Evolutionary conservation across 2,329 filamentous ascomycete species (phyloP).

Genomic region (Xylariomycetidae sp.): DNA sequence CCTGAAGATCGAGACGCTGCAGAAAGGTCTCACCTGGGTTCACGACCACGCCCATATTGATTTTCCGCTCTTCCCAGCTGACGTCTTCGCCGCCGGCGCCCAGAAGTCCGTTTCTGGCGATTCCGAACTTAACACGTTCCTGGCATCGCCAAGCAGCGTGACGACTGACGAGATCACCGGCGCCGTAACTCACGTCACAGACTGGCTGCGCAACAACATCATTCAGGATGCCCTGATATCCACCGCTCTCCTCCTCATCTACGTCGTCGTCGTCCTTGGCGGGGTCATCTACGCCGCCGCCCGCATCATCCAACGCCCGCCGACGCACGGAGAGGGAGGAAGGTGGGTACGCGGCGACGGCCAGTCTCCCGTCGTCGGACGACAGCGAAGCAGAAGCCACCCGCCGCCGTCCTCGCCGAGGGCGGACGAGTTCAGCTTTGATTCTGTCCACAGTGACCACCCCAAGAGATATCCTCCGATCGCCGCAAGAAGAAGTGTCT

Average conservation of each 20-base stretch:
- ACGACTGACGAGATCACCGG: slow-evolving; percentile 78
- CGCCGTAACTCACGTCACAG: slow-evolving; percentile 66
- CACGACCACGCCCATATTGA: slow-evolving; percentile 78
- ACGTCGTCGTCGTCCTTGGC: slow-evolving; percentile 70
- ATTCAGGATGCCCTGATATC: slow-evolving; percentile 78
- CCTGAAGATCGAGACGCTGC: slow-evolving; percentile 77
- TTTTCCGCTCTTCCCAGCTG: slow-evolving; percentile 71
- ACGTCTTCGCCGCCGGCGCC: slow-evolving; percentile 81
- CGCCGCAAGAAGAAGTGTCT: too few species aligned
- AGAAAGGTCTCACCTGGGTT: slow-evolving; percentile 91
- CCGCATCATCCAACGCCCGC: too few species aligned
- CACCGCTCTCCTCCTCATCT: slow-evolving; percentile 67
- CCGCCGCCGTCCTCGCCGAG: too few species aligned
- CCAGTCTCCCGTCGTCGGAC: too few species aligned
- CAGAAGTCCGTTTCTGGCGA: slow-evolving; percentile 55
- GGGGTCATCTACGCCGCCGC: slow-evolving; percentile 64
- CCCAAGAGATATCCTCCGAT: too few species aligned
- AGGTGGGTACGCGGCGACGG: too few species aligned
- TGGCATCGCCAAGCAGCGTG: slow-evolving; percentile 68
- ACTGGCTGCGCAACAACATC: slow-evolving; percentile 63
- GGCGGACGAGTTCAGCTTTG: too few species aligned
- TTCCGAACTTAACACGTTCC: slow-evolving; percentile 61
- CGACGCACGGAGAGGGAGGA: too few species aligned
- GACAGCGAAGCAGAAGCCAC: too few species aligned
- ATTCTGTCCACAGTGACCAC: too few species aligned